Evolutionary conservation across 2,329 filamentous ascomycete species (phyloP).

Genomic region (Triangularia setosa): DNA sequence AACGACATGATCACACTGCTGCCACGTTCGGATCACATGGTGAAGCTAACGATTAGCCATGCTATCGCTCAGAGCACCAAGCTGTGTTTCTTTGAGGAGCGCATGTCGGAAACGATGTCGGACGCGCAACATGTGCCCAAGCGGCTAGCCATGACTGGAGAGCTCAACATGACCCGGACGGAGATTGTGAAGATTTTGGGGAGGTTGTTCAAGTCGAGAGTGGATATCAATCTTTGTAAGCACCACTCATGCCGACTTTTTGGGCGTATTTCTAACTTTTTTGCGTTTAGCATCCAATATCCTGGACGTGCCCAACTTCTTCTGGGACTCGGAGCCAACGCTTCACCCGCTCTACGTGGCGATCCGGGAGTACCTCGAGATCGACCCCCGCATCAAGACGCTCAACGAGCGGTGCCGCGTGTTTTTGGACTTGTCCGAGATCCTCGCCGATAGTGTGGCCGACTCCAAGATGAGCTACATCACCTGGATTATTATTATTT

Average conservation of each 20-base stretch:
- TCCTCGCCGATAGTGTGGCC: constrained; percentile 84
- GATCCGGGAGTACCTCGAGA: constrained; percentile 95
- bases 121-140: constrained; percentile 91
- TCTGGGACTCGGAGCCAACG: constrained; percentile 96
- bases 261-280: constrained; percentile 17
- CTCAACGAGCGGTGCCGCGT: constrained; percentile 96
- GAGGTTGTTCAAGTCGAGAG: constrained; percentile 83
- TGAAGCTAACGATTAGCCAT: constrained; percentile 95
- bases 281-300: constrained; percentile 74
- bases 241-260: constrained; percentile 19
- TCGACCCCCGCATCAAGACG: constrained; percentile 91
- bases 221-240: constrained; percentile 97
- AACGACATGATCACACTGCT: constrained; percentile 99
- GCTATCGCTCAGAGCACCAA: constrained; percentile 97
- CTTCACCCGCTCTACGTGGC: constrained; percentile 91
- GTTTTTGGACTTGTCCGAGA: constrained; percentile 93
- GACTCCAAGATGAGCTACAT: constrained; percentile 94
- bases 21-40: constrained; percentile 92
- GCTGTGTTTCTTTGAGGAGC: constrained; percentile 90
- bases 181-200: constrained; percentile 93
- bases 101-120: constrained; percentile 90
- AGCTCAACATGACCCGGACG: constrained; percentile 83
- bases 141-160: constrained; percentile 79
- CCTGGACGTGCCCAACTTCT: constrained; percentile 93
- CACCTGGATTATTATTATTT: constrained; percentile 96